Base-by-base conservation (phyloP, 225 moss, liverwort and hornwort genomes). In the Rhytidiadelphus loreus region DNA sequence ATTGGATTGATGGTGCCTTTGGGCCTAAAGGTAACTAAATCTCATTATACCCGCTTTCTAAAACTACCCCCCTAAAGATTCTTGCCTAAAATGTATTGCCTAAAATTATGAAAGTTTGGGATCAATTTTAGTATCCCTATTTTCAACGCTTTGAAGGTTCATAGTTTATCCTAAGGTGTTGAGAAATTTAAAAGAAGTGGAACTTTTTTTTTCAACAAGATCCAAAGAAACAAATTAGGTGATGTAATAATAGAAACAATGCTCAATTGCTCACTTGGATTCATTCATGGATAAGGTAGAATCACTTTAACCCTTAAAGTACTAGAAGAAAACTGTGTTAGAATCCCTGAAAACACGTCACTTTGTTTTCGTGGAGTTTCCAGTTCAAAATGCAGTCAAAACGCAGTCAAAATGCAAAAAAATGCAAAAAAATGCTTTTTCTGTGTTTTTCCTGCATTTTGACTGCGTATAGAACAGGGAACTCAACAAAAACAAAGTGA, bases 171-270 rank as follows among this genome's bases (percentile, higher is more conserved):
- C 8, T 39, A 13, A 22, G 7, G 2, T 8, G 25, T 15, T 1
- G 2, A 69, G 24, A 68, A 70, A 70, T 43, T 5, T 1, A 14
- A 8, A 41, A 25, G 22, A 70, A 70, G 1, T 13, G 2, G 12
- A 70, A 26, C 1, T 41, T 0, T 0, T 0, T n/a, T n/a, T 39
- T 25, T 70, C 13, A 25, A 43, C 0, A 14, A 13, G 41, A 43
- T 70, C 20, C 41, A 41, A 70, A 2, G 13, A 70, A 70, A 70
- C 24, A 41, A 70, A 24, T 12, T 69, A 39, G 24, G 8, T 13
- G 35, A 39, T 25, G 14, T 14, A 41, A 41, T 41, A 39, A 25
- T 41, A 37, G 8, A 43, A 41, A 25, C 25, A 41, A 25, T 25
- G 8, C 5, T 41, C 70, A 26, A 43, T 70, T 70, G 14, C 5